These are phyloP conservation scores for Cladophialophora exuberans DNA, from an alignment of 2,329 filamentous ascomycete species.

Conservation along the genomic window DNA sequence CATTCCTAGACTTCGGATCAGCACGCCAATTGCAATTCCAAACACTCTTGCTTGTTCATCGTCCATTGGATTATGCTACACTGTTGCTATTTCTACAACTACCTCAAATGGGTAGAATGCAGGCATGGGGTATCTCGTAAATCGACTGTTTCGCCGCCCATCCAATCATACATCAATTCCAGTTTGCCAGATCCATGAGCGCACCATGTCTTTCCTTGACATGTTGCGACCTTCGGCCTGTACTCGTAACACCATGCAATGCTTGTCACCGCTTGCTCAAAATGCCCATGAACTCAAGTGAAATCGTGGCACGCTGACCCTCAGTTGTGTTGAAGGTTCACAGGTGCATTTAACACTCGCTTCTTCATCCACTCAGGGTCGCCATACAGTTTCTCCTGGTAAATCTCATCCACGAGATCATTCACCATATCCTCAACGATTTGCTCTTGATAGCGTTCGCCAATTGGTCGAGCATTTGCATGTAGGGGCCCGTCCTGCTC, in stretches of 20 bases:
- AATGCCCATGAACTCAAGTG: conserved; percentile 1
- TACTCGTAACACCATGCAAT: conserved; percentile 3
- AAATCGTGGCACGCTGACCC: background rate
- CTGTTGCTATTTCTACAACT: conserved; percentile 19
- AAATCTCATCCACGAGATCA: conserved; percentile 88
- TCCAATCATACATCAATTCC: conserved; percentile 4
- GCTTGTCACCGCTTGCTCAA: background rate
- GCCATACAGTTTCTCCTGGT: conserved; percentile 50
- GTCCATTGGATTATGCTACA: conserved; percentile 4
- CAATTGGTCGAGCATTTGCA: conserved; percentile 58
- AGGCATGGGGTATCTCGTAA: conserved; percentile 22
- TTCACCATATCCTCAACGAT: conserved; percentile 93
- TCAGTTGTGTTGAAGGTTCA: conserved; percentile 27
- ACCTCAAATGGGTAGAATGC: conserved; percentile 1
- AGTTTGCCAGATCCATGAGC: background rate
- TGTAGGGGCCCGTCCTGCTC: conserved; percentile 40
- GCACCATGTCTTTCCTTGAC: conserved; percentile 8
- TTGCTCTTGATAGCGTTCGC: conserved; percentile 85
- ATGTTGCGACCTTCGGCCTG: background rate
- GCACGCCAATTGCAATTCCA: conserved; percentile 13
- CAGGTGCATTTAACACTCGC: conserved; percentile 27
- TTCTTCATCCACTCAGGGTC: conserved; percentile 33
- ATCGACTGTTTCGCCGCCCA: conserved; percentile 16
- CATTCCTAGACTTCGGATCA: background rate
- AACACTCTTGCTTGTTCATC: too few relatives aligned